A percentile compares a stretch with the other conserved stretches of the same genome.
Conservation (phyloP, 192 early-diverging fungal genomes). For the Entophlyctis luteolus region DNA sequence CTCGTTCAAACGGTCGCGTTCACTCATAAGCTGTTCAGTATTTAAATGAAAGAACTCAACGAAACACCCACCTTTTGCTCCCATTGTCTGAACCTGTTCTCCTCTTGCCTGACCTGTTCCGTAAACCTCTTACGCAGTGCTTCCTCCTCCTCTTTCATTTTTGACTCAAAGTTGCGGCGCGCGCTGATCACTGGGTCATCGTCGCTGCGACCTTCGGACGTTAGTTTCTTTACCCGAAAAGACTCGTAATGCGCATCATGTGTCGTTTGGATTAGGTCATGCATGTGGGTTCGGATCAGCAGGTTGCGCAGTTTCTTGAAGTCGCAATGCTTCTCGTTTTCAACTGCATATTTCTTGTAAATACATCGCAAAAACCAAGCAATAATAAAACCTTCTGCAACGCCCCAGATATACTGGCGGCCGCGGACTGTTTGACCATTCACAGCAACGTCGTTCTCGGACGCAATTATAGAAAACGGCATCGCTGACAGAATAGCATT, state of each 20-base stretch:
- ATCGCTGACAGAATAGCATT: constrained; percentile 81
- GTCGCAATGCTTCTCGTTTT: constrained; percentile 98
- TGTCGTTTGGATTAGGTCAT: constrained; percentile 88
- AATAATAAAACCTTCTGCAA: constrained; percentile 90
- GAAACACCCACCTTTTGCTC: constrained; percentile 66
- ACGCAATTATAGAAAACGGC: constrained; percentile 95
- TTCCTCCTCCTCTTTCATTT: constrained; percentile 99
- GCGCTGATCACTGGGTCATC: constrained; percentile 78
- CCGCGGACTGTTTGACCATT: constrained; percentile 91
- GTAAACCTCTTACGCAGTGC: constrained; percentile 91
- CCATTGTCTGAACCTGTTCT: constrained; percentile 98
- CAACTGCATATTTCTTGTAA: constrained; percentile 40
- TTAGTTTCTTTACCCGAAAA: constrained; percentile 83
- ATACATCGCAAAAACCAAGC: too few species aligned
- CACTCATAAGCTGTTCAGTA: constrained; percentile 73
- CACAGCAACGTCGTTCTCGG: constrained; percentile 77
- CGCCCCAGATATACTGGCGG: constrained; percentile 96
- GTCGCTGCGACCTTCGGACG: constrained; percentile 58
- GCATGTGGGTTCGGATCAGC: constrained; percentile 95
- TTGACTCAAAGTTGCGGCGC: constrained; percentile 64
- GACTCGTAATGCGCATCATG: constrained; percentile 95
- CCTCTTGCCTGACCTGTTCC: constrained; percentile 95
- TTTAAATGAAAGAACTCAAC: constrained; percentile 19
- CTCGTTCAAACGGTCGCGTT: constrained; percentile 97
- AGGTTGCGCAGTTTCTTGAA: constrained; percentile 95